Evolutionary conservation across 495 filamentous ascomycete species (phyloP).

Genomic region (Chlorociboria aeruginascens): DNA sequence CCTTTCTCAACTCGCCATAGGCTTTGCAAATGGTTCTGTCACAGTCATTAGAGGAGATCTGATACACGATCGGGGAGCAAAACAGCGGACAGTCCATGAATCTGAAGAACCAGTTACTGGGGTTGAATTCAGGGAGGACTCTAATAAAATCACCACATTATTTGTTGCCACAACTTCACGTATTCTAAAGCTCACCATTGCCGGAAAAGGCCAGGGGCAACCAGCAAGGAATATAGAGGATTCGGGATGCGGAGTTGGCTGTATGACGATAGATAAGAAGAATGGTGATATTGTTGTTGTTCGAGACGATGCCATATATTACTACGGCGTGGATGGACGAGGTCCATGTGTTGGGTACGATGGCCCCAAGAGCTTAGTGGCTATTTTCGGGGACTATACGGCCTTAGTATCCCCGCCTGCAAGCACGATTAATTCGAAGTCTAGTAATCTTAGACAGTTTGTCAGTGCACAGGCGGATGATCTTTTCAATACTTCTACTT

Average conservation of each 20-base stretch:
- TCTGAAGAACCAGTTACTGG: constrained; percentile 94
- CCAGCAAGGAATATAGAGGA: constrained; percentile 82
- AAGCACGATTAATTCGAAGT: constrained; percentile 28
- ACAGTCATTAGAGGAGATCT: constrained; percentile 88
- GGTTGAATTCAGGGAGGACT: constrained; percentile 60
- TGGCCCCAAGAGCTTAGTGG: constrained; percentile 72
- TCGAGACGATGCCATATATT: constrained; percentile 89
- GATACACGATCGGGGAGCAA: constrained; percentile 91
- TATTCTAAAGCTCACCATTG: constrained; percentile 76
- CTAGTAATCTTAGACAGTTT: constrained; percentile 45
- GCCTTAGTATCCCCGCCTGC: constrained; percentile 77
- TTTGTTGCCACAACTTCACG: constrained; percentile 87
- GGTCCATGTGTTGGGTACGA: constrained; percentile 85
- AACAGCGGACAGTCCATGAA: constrained; percentile 91
- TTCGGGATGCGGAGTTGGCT: constrained; percentile 76
- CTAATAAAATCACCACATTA: constrained; percentile 49
- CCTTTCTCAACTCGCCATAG: constrained; percentile 82
- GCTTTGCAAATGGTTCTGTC: constrained; percentile 91
- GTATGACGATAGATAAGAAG: constrained; percentile 74
- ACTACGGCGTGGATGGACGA: constrained; percentile 75
- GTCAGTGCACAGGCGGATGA: constrained; percentile 56
- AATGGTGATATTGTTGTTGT: constrained; percentile 81
- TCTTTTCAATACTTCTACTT: constrained; percentile 69
- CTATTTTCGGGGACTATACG: constrained; percentile 75
- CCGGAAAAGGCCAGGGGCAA: constrained; percentile 78